Percentiles rank a stretch among this genome's conserved stretches.
These are phyloP conservation scores for Chytridium lagenaria DNA, from an alignment of 371 early-diverging fungal species.

Conservation along the genomic window DNA sequence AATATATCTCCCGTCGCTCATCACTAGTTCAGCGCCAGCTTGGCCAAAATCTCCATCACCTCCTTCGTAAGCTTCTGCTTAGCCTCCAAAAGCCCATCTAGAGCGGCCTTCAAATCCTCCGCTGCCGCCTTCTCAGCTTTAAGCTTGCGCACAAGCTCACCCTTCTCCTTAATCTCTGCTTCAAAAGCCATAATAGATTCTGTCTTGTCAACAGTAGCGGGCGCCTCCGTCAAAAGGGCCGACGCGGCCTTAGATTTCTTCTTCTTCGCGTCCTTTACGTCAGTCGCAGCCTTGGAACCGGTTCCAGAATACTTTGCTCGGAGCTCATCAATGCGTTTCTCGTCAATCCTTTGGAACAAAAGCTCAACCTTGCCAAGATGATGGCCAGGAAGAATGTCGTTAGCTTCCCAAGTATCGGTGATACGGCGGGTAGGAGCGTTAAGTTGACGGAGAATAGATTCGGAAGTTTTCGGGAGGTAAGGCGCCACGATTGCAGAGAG, in stretches of 20 bases:
- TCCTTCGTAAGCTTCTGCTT: constrained; percentile 54
- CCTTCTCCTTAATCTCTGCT: constrained; percentile 57
- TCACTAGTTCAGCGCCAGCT: not conserved
- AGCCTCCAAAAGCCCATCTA: constrained; percentile 51
- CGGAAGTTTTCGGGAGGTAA: constrained; percentile 91
- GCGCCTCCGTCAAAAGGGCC: constrained; percentile 31
- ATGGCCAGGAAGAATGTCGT: constrained; percentile 81
- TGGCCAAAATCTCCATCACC: constrained; percentile 16
- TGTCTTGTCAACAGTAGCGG: constrained; percentile 54
- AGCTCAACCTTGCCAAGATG: constrained; percentile 86
- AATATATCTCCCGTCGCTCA: too few species aligned
- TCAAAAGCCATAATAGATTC: constrained; percentile 58
- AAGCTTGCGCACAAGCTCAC: constrained; percentile 58
- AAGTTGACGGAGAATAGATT: constrained; percentile 68
- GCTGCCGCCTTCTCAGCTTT: constrained; percentile 61
- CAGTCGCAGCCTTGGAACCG: constrained; percentile 17
- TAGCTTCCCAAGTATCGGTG: constrained; percentile 72
- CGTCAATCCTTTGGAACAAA: constrained; percentile 89
- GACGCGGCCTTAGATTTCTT: constrained; percentile 40
- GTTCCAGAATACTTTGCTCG: constrained; percentile 76
- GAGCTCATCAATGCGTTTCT: constrained; percentile 69
- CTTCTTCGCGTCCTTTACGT: constrained; percentile 31
- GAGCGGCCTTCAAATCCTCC: constrained; percentile 43
- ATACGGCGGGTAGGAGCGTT: constrained; percentile 62
- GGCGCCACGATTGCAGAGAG: constrained; percentile 89